Conservation (phyloP, 768 basidiomycete species). For the Mycena galopus region DNA sequence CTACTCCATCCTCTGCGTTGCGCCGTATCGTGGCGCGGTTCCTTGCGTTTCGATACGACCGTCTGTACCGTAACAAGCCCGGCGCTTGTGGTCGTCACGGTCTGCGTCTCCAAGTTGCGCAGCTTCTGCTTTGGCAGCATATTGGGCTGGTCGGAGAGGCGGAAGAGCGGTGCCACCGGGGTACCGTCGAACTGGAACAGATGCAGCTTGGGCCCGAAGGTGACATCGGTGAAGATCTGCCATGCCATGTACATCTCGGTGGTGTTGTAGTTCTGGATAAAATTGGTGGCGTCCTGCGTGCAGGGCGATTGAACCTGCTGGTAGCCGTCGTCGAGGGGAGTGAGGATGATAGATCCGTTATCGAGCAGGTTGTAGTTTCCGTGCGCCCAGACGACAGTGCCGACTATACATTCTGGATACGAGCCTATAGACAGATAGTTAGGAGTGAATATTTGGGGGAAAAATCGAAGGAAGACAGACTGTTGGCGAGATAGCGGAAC, state of each 20-base stretch:
- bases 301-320: slow-evolving; percentile 85
- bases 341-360: slow-evolving; percentile 73
- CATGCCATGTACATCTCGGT: slow-evolving; percentile 65
- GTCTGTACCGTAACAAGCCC: slow-evolving; percentile 33
- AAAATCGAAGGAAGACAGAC: slow-evolving; percentile 48
- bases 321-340: slow-evolving; percentile 77
- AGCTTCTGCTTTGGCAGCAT: slow-evolving; percentile 75
- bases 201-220: slow-evolving; percentile 65
- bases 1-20: slow-evolving; percentile 11
- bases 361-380: slow-evolving; percentile 65
- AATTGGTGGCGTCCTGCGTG: slow-evolving; percentile 68
- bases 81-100: slow-evolving; percentile 34
- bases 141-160: slow-evolving; percentile 63
- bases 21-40: slow-evolving; percentile 2
- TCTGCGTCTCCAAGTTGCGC: slow-evolving; percentile 52
- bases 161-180: slow-evolving; percentile 66
- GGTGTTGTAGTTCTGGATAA: slow-evolving; percentile 76
- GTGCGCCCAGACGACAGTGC: slow-evolving; percentile 79
- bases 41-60: slow-evolving; percentile 34
- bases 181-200: slow-evolving; percentile 71
- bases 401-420: slow-evolving; percentile 76
- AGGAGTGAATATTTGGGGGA: neutral
- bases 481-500: slow-evolving; percentile 79
- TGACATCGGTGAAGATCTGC: slow-evolving; percentile 67
- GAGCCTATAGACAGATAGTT: slow-evolving; percentile 56